Evolutionary conservation across 2,329 filamentous ascomycete genomes (phyloP), one percentile per base, ranked within the genome.

Genomic region (Xylariaceae sp.): DNA sequence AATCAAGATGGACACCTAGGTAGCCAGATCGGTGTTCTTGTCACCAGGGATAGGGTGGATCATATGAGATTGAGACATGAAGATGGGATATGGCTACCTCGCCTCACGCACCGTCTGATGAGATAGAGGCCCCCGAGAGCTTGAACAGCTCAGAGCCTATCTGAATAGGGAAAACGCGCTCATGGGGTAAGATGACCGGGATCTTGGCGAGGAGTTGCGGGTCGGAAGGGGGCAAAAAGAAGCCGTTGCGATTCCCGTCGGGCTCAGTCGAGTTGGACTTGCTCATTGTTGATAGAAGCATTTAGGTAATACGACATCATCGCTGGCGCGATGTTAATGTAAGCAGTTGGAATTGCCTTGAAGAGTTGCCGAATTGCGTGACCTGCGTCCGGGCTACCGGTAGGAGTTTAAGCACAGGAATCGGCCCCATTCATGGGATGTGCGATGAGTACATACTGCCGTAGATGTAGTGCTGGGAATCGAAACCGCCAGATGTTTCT

Each of bases 161-260:
- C 70, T 89, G 86, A 56, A 89, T 85, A 2, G 86, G 85, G 58
- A 89, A 89, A 16, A 89, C 85, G 63, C 85, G 84, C 66, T 87
- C 84, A 60, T 86, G 83, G 2, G 86, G 86, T 16, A 89, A 74
- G 49, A 84, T 76, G 43, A 72, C 73, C 22, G 80, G 80, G 45
- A 84, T 83, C 61, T 74, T 74, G 59, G 70, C 68, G 50, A 78
- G 68, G 54, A 70, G 66, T 55, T 70, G 65, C 26, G 68, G 61
- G 39, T 64, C 63, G 19, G 64, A 68, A 10, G 67, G 64, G 2
- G 67, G 65, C 29, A 67, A 45, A 56, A 66, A 62, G 37, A 66
- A 65, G 42, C 42, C 40, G 42, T 54, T 55, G 53, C 61, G 65
- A 55, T 59, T 65, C 60, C 57, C 62, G 32, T 58, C 61, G 61